Evolutionary conservation across 768 basidiomycete genomes (phyloP).

Genomic region (Tricholoma terreum): DNA sequence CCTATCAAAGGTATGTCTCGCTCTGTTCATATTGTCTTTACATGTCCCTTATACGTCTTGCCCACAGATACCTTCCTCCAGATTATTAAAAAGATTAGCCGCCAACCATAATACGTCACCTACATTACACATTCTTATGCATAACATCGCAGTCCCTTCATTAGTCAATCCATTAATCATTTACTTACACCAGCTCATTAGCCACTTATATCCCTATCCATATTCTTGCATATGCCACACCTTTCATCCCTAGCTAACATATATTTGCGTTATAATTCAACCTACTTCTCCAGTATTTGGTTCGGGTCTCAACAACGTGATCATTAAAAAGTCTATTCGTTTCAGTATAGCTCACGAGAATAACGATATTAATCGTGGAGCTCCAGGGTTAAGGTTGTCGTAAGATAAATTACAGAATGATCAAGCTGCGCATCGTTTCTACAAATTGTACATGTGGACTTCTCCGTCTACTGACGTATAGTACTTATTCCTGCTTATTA

Average conservation of each 20-base stretch:
- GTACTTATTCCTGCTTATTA: constrained; percentile 34
- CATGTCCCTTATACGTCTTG: neutral
- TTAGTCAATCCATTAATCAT: neutral
- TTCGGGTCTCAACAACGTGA: neutral
- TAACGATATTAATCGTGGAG: no score
- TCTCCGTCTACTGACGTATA: no score
- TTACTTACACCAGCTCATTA: neutral
- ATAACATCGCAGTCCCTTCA: neutral
- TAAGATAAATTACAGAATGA: no score
- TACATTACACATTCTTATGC: neutral
- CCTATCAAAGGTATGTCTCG: constrained; percentile 12
- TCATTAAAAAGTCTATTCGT: no score
- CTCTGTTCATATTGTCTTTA: neutral
- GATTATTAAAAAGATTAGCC: constrained; percentile 6
- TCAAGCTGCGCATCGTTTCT: no score
- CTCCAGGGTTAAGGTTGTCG: no score
- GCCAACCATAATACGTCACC: neutral
- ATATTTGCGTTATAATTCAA: neutral
- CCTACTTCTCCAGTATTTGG: neutral
- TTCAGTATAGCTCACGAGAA: no score
- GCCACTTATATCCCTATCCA: neutral
- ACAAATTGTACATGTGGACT: no score
- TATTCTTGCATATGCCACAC: neutral
- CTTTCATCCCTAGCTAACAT: neutral
- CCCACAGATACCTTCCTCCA: constrained; percentile 11